Evolutionary conservation across 768 basidiomycete genomes (phyloP), one percentile per base, ranked within the genome.

Genomic region (Suillus brevipes): DNA sequence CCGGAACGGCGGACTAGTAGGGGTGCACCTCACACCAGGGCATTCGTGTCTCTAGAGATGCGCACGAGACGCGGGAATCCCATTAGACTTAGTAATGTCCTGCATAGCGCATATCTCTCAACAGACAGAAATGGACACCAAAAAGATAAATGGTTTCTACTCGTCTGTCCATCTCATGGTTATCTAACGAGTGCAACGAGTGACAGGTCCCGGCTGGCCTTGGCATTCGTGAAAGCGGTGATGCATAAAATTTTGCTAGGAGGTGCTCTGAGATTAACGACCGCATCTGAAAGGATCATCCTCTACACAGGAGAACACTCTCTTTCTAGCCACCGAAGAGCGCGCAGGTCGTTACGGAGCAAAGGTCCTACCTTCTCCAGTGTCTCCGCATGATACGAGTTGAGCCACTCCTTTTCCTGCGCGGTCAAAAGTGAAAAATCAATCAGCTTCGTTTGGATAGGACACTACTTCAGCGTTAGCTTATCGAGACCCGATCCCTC

Each of bases 401-500:
- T 87, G 66, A 98, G 66, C 97, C 97, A 99, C 60, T 75, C 78
- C 69, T 81, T 84, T 79, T 99, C 95, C n/a, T 83, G 78, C 20
- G 71, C 80, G 10, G 84, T 83, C 45, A 99, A 73, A 43, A 99
- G 73, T 1, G 73, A 73, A 9, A 77, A 65, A 61, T 95, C 88
- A 50, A 97, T 78, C 50, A 99, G 84, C 65, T 87, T 94, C 67
- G 88, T 92, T 68, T 96, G 91, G 20, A 98, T 94, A 0, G 97
- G 97, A 67, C 87, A 93, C 90, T 67, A 37, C 56, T 50, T 28
- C 52, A 23, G 60, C 10, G 64, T 62, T 49, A 71, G 60, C n/a
- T 25, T 58, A 38, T 8, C 40, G 34, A 42, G 16, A 66, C n/a
- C 14, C 43, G 45, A 38, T 10, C 28, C 40, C 63, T 36, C 28